Percentiles rank a stretch among this genome's conserved stretches.
Evolutionary conservation across 2,329 filamentous ascomycete genomes (phyloP).

Genomic region (Myriosclerotinia duriaeana): DNA sequence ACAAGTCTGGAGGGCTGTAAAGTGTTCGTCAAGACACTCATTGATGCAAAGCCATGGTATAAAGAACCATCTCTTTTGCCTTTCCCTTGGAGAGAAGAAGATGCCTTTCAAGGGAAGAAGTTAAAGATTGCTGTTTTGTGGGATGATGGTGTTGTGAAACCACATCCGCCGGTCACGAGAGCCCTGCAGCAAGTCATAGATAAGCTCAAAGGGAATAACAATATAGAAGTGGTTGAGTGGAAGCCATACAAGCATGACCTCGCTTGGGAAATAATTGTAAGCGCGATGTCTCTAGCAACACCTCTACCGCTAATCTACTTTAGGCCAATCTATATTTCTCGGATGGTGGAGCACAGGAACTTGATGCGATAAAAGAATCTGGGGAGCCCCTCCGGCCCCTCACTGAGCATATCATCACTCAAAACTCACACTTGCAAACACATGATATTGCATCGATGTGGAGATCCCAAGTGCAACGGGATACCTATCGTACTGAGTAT

Average conservation of each 20-base stretch:
- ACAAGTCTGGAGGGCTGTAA: conserved; percentile 51
- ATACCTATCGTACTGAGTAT: conserved; percentile 40
- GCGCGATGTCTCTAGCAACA: conserved; percentile 16
- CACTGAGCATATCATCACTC: conserved; percentile 58
- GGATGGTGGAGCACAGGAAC: conserved; percentile 58
- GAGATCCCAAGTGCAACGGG: conserved; percentile 44
- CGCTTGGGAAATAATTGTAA: conserved; percentile 50
- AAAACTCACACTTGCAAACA: conserved; percentile 47
- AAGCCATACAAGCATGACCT: conserved; percentile 52
- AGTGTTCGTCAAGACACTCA: conserved; percentile 46
- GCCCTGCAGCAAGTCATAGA: conserved; percentile 56
- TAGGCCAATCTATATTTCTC: conserved; percentile 51
- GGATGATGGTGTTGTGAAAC: conserved; percentile 59
- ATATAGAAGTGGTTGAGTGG: conserved; percentile 57
- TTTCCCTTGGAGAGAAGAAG: conserved; percentile 50
- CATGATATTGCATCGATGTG: conserved; percentile 47
- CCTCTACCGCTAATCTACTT: background rate
- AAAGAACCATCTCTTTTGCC: conserved; percentile 53
- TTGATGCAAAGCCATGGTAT: conserved; percentile 50
- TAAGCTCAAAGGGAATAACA: conserved; percentile 47
- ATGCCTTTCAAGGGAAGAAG: conserved; percentile 44
- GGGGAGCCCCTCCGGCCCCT: conserved; percentile 60
- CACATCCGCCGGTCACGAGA: conserved; percentile 58
- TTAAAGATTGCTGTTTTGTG: conserved; percentile 61
- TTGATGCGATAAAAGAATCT: conserved; percentile 50